Evolutionary conservation across 305 asterid genomes (phyloP).

Genomic region (Rubia tinctorum): DNA sequence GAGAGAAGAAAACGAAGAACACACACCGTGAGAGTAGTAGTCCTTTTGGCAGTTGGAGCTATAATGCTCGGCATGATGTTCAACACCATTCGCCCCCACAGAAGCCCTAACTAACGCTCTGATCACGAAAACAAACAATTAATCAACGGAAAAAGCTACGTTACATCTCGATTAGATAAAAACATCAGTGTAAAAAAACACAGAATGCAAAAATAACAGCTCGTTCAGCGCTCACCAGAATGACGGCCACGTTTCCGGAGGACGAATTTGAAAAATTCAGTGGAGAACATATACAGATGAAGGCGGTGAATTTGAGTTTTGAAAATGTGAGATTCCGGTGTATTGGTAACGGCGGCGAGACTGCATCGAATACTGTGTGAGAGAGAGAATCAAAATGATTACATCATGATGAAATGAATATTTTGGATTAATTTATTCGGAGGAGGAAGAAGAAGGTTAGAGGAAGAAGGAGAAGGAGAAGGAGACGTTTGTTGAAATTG

Average conservation of each 20-base stretch:
- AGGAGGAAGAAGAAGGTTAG: neutral
- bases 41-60: slow-evolving; percentile 69
- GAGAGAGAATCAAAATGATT: neutral
- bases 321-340: slow-evolving; percentile 6
- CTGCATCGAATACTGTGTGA: slow-evolving; percentile 4
- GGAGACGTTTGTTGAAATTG: neutral
- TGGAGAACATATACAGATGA: neutral
- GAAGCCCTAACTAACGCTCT: neutral
- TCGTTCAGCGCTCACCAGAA: neutral
- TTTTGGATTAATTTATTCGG: neutral
- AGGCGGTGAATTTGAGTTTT: neutral
- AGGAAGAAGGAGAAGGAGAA: neutral
- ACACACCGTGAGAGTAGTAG: slow-evolving; percentile 78
- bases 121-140: neutral
- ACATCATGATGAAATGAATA: neutral
- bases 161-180: neutral
- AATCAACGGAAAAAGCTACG: neutral
- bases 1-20: neutral
- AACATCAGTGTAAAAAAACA: neutral
- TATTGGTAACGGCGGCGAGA: slow-evolving; percentile 9
- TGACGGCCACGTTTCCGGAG: neutral
- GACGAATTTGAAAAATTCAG: neutral
- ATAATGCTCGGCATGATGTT: slow-evolving; percentile 80
- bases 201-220: neutral
- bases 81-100: slow-evolving; percentile 37